phyloP scores from a whole-genome alignment of 164 flowering plant genomes.

The Pachysandra terminalis region DNA sequence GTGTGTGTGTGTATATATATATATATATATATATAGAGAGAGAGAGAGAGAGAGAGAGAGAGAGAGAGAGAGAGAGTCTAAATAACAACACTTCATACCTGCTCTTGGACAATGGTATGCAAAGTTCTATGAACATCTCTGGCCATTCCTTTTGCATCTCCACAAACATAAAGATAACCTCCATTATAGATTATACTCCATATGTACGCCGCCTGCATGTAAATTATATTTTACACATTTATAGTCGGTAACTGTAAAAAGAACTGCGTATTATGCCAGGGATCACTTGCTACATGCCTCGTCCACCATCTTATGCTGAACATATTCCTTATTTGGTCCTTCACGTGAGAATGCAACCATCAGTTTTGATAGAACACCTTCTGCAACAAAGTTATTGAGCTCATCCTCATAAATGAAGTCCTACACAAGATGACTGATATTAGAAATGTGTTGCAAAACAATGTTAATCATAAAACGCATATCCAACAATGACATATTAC shows the following conservation, averaged over 20 bases:
- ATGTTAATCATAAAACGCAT: neutral
- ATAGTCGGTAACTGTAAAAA: neutral
- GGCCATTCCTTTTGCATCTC: too few relatives aligned
- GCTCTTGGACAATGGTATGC: too few relatives aligned
- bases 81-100: too few relatives aligned
- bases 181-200: constrained; percentile 66
- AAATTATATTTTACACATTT: neutral
- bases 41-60: too few relatives aligned
- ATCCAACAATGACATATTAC: constrained; percentile 11
- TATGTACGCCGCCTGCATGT: constrained; percentile 55
- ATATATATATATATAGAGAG: too few relatives aligned
- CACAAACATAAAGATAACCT: constrained; percentile 80
- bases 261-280: neutral
- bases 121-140: too few relatives aligned
- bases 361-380: constrained; percentile 70
- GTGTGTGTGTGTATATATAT: too few relatives aligned
- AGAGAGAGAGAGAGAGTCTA: too few relatives aligned
- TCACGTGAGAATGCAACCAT: too few relatives aligned
- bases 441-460: neutral
- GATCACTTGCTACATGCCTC: constrained; percentile 36
- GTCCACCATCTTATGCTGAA: constrained; percentile 80
- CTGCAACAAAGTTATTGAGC: constrained; percentile 54
- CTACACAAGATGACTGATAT: constrained; percentile 28
- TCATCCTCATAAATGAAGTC: too few relatives aligned
- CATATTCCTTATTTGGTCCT: too few relatives aligned